Evolutionary conservation across 495 filamentous ascomycete species (phyloP), one percentile per base, ranked within the genome.

Genomic region (Lepraria neglecta): DNA sequence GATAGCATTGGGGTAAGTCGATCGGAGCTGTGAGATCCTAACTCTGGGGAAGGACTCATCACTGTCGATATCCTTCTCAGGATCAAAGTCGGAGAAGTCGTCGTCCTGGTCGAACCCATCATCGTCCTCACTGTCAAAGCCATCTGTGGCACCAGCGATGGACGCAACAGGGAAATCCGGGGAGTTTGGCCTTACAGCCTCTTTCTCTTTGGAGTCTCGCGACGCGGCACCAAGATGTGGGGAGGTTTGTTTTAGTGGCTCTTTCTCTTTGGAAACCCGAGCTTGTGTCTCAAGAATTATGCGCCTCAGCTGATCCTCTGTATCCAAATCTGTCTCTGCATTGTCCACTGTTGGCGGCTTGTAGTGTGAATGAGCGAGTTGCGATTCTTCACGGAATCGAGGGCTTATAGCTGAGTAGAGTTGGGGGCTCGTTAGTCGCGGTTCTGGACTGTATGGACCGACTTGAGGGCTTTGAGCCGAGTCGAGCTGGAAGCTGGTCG

Each of bases 81-180:
- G 35, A 17, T 43, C 21, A 38, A 38, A 38, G 24, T 40, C 59
- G 6, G 51, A 46, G 12, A 61, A 55, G 9, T 61, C 59, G n/a
- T 46, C 38, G 4, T 61, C 50, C 21, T 45, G 43, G 4, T 61
- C 50, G 21, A 61, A 55, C 4, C 50, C 59, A 31, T 61, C 59
- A 47, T 61, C 48, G 43, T 61, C 59, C 10, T 53, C 51, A 42
- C 40, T 61, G 24, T 61, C 50, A 43, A 55, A 61, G 6, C 27
- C 50, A 38, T 61, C 50, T 6, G 40, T 54, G 17, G 42, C 59
- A 21, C 28, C 59, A 30, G 46, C 35, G 50, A 14, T 11, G 11
- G 58, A 52, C 21, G 24, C 58, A 43, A 45, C 47, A 19, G 27
- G 28, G 28, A n/a, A 12, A 28, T 28, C 31, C 10, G 7, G 12